phyloP scores from a whole-genome alignment of 306 rosid genomes.

The Lithocarpus polystachyus region DNA sequence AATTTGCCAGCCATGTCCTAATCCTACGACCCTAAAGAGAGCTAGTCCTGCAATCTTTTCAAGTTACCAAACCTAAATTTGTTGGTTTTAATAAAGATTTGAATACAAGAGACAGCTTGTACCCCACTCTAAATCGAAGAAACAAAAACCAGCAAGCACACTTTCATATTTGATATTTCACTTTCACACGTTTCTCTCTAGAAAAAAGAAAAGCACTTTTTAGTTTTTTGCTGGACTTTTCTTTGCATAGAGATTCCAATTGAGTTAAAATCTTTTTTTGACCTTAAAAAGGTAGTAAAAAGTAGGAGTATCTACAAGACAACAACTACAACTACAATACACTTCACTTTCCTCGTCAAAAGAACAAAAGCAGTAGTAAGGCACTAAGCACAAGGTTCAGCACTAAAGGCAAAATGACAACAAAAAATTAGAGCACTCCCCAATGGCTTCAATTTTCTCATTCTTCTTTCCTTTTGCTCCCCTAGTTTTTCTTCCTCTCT shows the following conservation, averaged over 20 bases:
- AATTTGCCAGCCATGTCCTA: too few relatives aligned
- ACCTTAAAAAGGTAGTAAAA: slow-evolving; percentile 8
- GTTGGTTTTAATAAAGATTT: too few relatives aligned
- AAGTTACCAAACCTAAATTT: too few relatives aligned
- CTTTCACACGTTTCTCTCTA: slow-evolving; percentile 29
- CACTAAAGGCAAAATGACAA: slow-evolving; percentile 10
- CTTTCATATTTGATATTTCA: not conserved
- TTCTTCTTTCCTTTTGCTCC: not conserved
- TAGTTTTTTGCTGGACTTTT: not conserved
- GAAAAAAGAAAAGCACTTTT: not conserved
- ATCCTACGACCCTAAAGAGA: too few relatives aligned
- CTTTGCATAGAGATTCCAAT: slow-evolving; percentile 32
- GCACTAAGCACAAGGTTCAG: slow-evolving; percentile 22
- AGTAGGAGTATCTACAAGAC: not conserved
- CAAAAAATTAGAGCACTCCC: slow-evolving; percentile 9
- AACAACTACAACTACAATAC: slow-evolving; percentile 22
- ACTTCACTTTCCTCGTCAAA: slow-evolving; percentile 35
- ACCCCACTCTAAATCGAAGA: not conserved
- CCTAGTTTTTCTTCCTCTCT: slow-evolving; percentile 8
- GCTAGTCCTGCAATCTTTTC: too few relatives aligned
- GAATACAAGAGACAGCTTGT: slow-evolving; percentile 18
- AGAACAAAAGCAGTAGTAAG: slow-evolving; percentile 7
- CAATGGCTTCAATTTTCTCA: not conserved
- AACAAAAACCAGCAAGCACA: not conserved
- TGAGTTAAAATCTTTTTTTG: slow-evolving; percentile 8